Percentiles rank a stretch among this genome's conserved stretches.
Evolutionary conservation across 225 moss, liverwort and hornwort genomes (phyloP).

Genomic region (Anthoceros angustus): DNA sequence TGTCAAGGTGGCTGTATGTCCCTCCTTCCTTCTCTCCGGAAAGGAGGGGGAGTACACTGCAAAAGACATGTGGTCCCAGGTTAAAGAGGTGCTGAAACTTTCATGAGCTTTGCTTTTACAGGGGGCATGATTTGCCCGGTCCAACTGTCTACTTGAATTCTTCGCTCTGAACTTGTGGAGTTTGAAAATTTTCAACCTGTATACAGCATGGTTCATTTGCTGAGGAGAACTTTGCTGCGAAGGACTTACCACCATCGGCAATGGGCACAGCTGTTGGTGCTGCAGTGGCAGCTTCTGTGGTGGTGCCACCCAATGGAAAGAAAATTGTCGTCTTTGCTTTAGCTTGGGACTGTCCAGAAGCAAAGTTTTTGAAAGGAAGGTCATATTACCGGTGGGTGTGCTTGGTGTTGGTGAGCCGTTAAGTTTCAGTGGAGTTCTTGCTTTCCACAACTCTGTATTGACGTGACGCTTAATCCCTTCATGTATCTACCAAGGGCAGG

Average conservation of each 20-base stretch:
- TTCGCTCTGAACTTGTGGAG: background rate
- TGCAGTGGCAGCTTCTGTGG: constrained; percentile 58
- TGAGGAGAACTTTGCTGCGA: constrained; percentile 36
- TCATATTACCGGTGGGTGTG: constrained; percentile 55
- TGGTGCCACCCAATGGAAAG: constrained; percentile 72
- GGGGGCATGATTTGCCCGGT: background rate
- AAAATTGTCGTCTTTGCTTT: constrained; percentile 62
- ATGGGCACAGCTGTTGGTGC: constrained; percentile 77
- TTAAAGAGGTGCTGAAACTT: constrained; percentile 43
- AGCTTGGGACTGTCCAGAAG: constrained; percentile 81
- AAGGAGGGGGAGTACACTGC: constrained; percentile 54
- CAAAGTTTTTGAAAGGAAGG: constrained; percentile 69
- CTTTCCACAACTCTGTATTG: too few relatives aligned
- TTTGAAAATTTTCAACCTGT: background rate
- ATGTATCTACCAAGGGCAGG: constrained; percentile 26
- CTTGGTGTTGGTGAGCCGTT: too few relatives aligned
- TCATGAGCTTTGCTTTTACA: background rate
- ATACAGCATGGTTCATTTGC: constrained; percentile 47
- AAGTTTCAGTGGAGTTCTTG: too few relatives aligned
- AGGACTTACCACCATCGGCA: constrained; percentile 42
- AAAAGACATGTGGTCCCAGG: constrained; percentile 62
- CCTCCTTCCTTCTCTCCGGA: constrained; percentile 67
- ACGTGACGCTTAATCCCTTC: too few relatives aligned
- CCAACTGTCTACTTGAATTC: background rate
- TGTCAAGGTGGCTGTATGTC: constrained; percentile 64